phyloP scores from a whole-genome alignment of 495 filamentous ascomycete species.

The Aspergillus steynii region DNA sequence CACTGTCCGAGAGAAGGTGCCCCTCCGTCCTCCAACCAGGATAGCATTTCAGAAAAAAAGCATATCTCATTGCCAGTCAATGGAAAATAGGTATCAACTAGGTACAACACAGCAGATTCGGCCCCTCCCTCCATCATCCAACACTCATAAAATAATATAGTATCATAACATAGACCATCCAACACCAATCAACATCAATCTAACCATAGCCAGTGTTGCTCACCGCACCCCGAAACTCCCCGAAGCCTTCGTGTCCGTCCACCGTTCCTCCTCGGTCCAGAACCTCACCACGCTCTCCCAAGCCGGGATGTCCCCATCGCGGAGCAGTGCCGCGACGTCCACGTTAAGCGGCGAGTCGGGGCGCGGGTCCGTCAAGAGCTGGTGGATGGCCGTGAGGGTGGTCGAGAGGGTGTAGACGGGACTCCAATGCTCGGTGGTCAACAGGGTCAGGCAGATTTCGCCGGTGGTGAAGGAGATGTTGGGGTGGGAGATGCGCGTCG shows the following conservation, averaged over 20 bases:
- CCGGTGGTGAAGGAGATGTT: slow-evolving; percentile 81
- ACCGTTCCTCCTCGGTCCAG: slow-evolving; percentile 61
- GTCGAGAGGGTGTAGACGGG: slow-evolving; percentile 78
- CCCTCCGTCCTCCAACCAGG: too few relatives aligned
- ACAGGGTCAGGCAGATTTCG: slow-evolving; percentile 89
- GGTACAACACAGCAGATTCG: too few relatives aligned
- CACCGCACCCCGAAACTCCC: background rate
- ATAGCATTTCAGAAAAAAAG: too few relatives aligned
- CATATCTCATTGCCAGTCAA: too few relatives aligned
- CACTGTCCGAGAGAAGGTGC: too few relatives aligned
- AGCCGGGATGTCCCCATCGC: slow-evolving; percentile 72
- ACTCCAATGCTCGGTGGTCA: slow-evolving; percentile 77
- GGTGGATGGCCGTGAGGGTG: slow-evolving; percentile 74
- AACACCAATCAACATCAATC: too few relatives aligned
- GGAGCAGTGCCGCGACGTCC: slow-evolving; percentile 77
- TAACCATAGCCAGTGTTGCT: too few relatives aligned
- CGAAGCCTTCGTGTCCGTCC: slow-evolving; percentile 16
- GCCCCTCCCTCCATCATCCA: too few relatives aligned
- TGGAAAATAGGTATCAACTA: too few relatives aligned
- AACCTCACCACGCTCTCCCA: slow-evolving; percentile 81
- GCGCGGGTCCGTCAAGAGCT: slow-evolving; percentile 74
- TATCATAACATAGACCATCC: too few relatives aligned
- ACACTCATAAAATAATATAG: too few relatives aligned
- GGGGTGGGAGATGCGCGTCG: slow-evolving; percentile 80
- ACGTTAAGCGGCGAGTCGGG: slow-evolving; percentile 86